Evolutionary conservation across 352 stramenopile genomes (phyloP), one percentile per base, ranked within the genome.

Genomic region (Globisporangium megalacanthum): DNA sequence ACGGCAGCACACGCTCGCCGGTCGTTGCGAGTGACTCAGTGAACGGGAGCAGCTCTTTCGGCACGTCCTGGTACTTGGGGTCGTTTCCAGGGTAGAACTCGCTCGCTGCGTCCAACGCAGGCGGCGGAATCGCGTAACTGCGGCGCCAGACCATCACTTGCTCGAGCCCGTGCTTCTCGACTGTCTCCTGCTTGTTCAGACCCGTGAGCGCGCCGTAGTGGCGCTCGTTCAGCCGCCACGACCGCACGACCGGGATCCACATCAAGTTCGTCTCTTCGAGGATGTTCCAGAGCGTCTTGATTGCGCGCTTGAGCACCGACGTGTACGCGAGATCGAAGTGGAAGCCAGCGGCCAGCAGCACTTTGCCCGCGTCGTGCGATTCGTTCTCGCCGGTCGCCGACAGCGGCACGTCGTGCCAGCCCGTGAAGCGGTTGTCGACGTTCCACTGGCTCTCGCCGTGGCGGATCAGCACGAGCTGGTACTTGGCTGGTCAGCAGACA

Each of bases 171-270:
- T 99, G 93, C 79, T 99, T 98, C 62, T 98, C 93, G 1, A 99
- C 96, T 6, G 97, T 99, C 75, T 99, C 87, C 73, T 99, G 89
- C 83, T 99, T 99, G 83, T 99, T 95, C n/a, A 99, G 79, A 39
- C 97, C 97, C 65, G 97, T 97, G 49, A 99, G 81, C n/a, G 81
- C 88, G 58, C 97, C 97, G 66, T 99, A 99, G 79, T 99, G 96
- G 61, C 97, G 84, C 78, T 99, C 97, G 67, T 99, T 99, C 5
- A 99, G 83, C 63, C 92, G 83, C 89, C 89, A 98, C 17, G 80
- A 92, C 55, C 91, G 91, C 13, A 78, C 75, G 17, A 98, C 87
- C 8, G 97, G 97, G 68, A 99, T 98, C 84, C 95, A 99, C 94
- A 99, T 98, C 29, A 94, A 77, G 75, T 98, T 92, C 17, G 83